Evolutionary conservation across 1,284 basidiomycete genomes (phyloP), one percentile per base, ranked within the genome.

Genomic region (Dichomitus squalens): DNA sequence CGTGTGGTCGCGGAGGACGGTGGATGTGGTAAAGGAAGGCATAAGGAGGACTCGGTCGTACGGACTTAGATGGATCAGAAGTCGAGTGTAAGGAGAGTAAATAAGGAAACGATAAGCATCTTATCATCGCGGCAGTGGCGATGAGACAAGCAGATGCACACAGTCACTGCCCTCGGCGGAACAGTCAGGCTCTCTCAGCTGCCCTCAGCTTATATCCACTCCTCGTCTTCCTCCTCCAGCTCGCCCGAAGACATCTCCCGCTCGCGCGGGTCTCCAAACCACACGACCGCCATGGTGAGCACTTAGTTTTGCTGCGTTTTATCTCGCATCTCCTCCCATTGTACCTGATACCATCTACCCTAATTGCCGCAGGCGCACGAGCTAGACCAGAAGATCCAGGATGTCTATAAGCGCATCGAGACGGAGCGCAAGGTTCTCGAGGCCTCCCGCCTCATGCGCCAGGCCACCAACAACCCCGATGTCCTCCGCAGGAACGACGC

Each of bases 361-460:
- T 35, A 35, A 46, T 38, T 46, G 29, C 48, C 53, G 12, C 65
- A 78, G 76, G 70, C 75, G 66, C 72, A 74, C 68, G 87, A 93
- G 76, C 79, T 92, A 74, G 90, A 93, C 81, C 86, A 87, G 81
- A 95, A 95, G 85, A 94, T 96, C 72, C 87, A 91, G 74, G 93
- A 95, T 76, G 87, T 96, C 69, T 87, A 90, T 76, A 88, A 86
- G 74, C 90, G 92, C 74, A 96, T 96, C 74, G 85, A 91, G 76
- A 95, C 90, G 49, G 93, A 96, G 78, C 90, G 90, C 75, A 95
- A 94, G 81, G 88, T 96, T 72, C 84, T 96, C 66, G 92, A 96
- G 75, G 94, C 90, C 20, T 88, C 88, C 49, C 86, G 91, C 70
- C 82, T 86, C 63, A 81, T 96, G 59, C 84, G 89, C 49, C 85